Evolutionary conservation across 495 filamentous ascomycete genomes (phyloP), one percentile per base, ranked within the genome.

Genomic region (Staphylotrichum tortipilum): DNA sequence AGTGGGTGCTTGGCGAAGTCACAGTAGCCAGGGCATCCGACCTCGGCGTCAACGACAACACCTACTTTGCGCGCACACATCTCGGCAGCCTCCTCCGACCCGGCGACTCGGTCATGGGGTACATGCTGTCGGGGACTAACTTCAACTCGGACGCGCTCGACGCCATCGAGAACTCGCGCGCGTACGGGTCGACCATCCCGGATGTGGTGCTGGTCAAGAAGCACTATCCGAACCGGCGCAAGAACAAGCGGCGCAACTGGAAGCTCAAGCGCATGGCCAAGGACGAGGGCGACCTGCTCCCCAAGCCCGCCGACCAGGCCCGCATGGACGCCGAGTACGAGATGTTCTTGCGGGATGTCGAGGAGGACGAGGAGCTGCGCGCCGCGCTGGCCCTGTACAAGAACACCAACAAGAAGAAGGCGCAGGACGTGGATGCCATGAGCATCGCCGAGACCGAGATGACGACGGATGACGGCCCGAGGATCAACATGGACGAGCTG

Each of bases 201-300:
- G 94, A 97, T 54, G 94, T 96, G 1, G 64, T 97, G 0, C 78
- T 99, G 3, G 88, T 99, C 55, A 95, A 94, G 88, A 99, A 99
- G 64, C 78, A 81, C 75, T 97, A 94, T 67, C 79, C 86, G 7
- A 82, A 88, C 65, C 83, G 83, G 58, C 85, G 88, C 76, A 86
- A 84, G 72, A 79, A 77, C 67, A 88, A 85, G 73, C 78, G 72
- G 59, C 82, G 94, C 34, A 82, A 84, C 69, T 98, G 92, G 92
- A 85, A 84, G 53, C 79, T 98, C 59, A 89, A 86, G 80, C 88
- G 91, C 58, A 94, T 98, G 86, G 79, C 79, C 36, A 81, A 78
- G 64, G 89, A 96, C 42, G 85, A 97, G 60, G 82, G 84, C 38
- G 87, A 89, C 54, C 75, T 94, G 65, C 67, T 84, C 42, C 82